A percentile compares a stretch with the other conserved stretches of the same genome.
These are phyloP conservation scores for sorghum (Sorghum bicolor) DNA, from an alignment of 176 grass and related monocot species.

Conservation along the genomic window Sorghum_bicolor_NCBIv3 NC_012870.2:866501-867000, in stretches of 20 bases:
- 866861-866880: not conserved
- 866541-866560: slow-evolving; percentile 56
- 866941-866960: not conserved
- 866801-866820: slow-evolving; percentile 42
- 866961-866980: slow-evolving; percentile 6
- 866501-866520: slow-evolving; percentile 57
- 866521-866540: slow-evolving; percentile 69
- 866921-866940: not conserved
- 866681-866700: slow-evolving; percentile 63
- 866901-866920: slow-evolving; percentile 16
- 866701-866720: slow-evolving; percentile 74
- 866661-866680: slow-evolving; percentile 55
- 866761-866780: slow-evolving; percentile 50
- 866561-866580: slow-evolving; percentile 59
- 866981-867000: not conserved
- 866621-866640: slow-evolving; percentile 70
- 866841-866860: slow-evolving; percentile 15
- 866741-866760: slow-evolving; percentile 45
- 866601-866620: slow-evolving; percentile 72
- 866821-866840: slow-evolving; percentile 53
- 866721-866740: slow-evolving; percentile 62
- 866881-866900: not conserved
- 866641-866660: slow-evolving; percentile 50
- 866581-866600: slow-evolving; percentile 51
- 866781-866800: slow-evolving; percentile 60